Base-by-base conservation (phyloP, 2,329 filamentous ascomycete species). In the Neofusicoccum sp. region DNA sequence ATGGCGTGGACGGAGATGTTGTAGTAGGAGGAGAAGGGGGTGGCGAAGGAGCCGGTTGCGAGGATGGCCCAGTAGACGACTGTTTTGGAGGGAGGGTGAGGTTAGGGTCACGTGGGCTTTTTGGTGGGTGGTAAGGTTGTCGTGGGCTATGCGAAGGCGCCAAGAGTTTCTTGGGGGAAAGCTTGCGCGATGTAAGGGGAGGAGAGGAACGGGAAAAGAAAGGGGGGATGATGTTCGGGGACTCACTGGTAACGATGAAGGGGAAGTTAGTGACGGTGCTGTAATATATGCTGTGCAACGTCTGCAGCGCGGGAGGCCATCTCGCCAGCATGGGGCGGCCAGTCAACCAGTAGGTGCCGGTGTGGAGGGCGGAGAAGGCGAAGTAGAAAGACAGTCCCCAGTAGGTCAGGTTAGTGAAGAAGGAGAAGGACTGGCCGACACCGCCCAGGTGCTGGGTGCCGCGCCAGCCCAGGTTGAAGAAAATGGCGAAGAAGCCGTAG, bases 361-460 rank as follows among this genome's bases (percentile, higher is more conserved):
- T 91, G 78, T 96, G 90, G 16, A 85, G 64, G 16, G 88, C 80
- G 1, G 88, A 81, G 68, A 87, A 78, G 61, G 86, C 79, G 71
- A 88, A 88, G 80, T 96, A 96, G 77, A 93, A 93, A 26, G 84
- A 86, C 36, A 93, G 76, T 1, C 90, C 90, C 89, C 89, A 95
- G 80, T 88, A 95, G 8, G 89, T 90, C 62, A 95, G 79, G 69
- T 87, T 80, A 30, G 91, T 96, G 79, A 96, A 96, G 80, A 86
- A 96, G 68, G 87, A 90, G 78, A 96, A 95, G 47, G 82, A 82
- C 47, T 79, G 75, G 57, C 79, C 76, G 28, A 84, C 82, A 51
- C 81, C 64, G 34, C 74, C 71, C 4, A 43, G 30, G 70, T 84
- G 80, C 26, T 43, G 51, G n/a, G 79, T 76, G 69, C 86, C 86